These are phyloP conservation scores for Aspergillus novofumigatus DNA, from an alignment of 2,329 filamentous ascomycete species.

Conservation along the genomic window DNA sequence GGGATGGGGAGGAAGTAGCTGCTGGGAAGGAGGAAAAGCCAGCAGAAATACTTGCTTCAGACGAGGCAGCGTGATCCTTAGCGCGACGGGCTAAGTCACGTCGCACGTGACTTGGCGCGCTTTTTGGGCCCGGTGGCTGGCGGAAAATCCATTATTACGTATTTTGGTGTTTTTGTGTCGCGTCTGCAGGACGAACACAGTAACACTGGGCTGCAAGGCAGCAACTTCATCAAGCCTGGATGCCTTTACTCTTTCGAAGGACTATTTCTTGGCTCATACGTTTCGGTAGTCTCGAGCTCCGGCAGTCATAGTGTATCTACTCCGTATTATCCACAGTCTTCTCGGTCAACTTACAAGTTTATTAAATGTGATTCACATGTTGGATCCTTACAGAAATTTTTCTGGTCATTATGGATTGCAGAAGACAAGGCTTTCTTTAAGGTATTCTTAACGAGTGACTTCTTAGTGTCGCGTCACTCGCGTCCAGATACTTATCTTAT, in stretches of 20 bases:
- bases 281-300: neutral
- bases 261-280: neutral
- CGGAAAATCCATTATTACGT: slow-evolving; percentile 1
- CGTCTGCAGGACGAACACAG: neutral
- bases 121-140: slow-evolving; percentile 14
- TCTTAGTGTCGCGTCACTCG: neutral
- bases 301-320: neutral
- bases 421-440: neutral
- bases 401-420: neutral
- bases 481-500: neutral
- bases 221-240: neutral
- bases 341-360: neutral
- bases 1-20: slow-evolving; percentile 24
- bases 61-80: slow-evolving; percentile 30
- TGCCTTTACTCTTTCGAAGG: neutral
- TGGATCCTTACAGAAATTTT: neutral
- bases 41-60: slow-evolving; percentile 32
- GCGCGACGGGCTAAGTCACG: slow-evolving; percentile 38
- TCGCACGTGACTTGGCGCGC: slow-evolving; percentile 36
- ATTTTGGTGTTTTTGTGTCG: neutral
- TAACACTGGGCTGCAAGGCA: neutral
- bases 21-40: slow-evolving; percentile 17
- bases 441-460: neutral
- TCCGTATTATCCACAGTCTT: neutral
- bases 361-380: neutral